These are phyloP conservation scores for Yamadazyma scolyti DNA, from an alignment of 805 yeast genomes.

Conservation along the genomic window DNA sequence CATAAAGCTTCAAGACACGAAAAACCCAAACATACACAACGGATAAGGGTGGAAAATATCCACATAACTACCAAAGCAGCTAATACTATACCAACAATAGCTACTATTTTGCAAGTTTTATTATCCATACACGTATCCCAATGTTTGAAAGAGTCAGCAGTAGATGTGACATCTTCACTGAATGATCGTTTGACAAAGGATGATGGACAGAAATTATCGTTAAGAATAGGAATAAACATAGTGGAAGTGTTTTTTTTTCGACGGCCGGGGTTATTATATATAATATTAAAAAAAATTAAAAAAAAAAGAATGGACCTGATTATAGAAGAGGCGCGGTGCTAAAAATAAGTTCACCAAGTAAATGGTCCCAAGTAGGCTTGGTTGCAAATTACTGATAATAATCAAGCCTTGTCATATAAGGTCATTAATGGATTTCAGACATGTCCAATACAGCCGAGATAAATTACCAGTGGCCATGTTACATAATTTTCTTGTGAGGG, in stretches of 20 bases:
- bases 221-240: slow-evolving; percentile 7
- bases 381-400: too few relatives aligned
- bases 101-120: slow-evolving; percentile 69
- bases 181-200: slow-evolving; percentile 7
- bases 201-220: slow-evolving; percentile 9
- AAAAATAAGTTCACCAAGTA: too few relatives aligned
- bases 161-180: slow-evolving; percentile 19
- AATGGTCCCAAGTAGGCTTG: too few relatives aligned
- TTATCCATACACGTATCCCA: slow-evolving; percentile 85
- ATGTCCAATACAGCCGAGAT: background rate
- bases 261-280: too few relatives aligned
- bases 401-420: background rate
- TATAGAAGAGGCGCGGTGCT: too few relatives aligned
- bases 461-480: background rate
- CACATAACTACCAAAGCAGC: slow-evolving; percentile 54
- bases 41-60: slow-evolving; percentile 51
- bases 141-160: slow-evolving; percentile 51
- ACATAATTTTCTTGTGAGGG: too few relatives aligned
- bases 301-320: too few relatives aligned
- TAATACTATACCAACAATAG: slow-evolving; percentile 65
- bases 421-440: background rate
- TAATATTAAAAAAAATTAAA: too few relatives aligned
- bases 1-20: slow-evolving; percentile 40
- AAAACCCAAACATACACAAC: slow-evolving; percentile 56
- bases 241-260: too few relatives aligned